These are phyloP conservation scores for Ganoderma lingzhi DNA, from an alignment of 1,284 basidiomycete species.

Conservation along the genomic window DNA sequence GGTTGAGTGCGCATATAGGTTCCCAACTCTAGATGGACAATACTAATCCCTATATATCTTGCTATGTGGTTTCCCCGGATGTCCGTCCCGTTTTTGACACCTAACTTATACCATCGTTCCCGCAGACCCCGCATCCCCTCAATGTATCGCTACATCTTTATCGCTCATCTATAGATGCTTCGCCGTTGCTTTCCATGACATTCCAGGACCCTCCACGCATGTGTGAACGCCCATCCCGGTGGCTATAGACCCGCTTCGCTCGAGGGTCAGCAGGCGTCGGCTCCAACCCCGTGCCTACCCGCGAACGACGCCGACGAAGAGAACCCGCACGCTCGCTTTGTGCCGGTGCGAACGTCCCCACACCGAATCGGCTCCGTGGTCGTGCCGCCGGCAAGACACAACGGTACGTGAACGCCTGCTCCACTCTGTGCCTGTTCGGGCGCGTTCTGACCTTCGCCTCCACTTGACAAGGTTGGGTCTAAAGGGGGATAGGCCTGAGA, in stretches of 20 bases:
- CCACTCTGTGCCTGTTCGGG: not conserved
- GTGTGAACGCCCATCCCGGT: constrained; percentile 2
- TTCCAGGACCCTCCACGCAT: constrained; percentile 1
- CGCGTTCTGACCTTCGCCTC: constrained; percentile 3
- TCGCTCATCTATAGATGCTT: constrained; percentile 5
- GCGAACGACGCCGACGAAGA: not conserved
- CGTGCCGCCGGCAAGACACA: not conserved
- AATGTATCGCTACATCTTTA: constrained; percentile 5
- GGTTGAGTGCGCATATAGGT: not conserved
- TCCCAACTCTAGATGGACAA: not conserved
- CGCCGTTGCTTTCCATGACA: not conserved
- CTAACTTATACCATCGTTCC: constrained; percentile 3
- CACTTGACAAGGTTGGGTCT: not conserved
- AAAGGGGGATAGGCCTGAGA: not conserved
- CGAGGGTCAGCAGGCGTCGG: not conserved
- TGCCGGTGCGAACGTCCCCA: constrained; percentile 2
- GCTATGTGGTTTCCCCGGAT: constrained; percentile 11
- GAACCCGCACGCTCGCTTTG: not conserved
- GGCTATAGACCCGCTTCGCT: not conserved
- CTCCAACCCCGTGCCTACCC: not conserved
- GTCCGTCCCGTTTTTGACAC: not conserved
- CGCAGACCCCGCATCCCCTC: not conserved
- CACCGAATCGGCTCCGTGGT: not conserved
- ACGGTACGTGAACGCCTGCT: not conserved
- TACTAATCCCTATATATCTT: constrained; percentile 1